phyloP scores from a whole-genome alignment of 495 filamentous ascomycete species.

The Cercophora newfieldiana region DNA sequence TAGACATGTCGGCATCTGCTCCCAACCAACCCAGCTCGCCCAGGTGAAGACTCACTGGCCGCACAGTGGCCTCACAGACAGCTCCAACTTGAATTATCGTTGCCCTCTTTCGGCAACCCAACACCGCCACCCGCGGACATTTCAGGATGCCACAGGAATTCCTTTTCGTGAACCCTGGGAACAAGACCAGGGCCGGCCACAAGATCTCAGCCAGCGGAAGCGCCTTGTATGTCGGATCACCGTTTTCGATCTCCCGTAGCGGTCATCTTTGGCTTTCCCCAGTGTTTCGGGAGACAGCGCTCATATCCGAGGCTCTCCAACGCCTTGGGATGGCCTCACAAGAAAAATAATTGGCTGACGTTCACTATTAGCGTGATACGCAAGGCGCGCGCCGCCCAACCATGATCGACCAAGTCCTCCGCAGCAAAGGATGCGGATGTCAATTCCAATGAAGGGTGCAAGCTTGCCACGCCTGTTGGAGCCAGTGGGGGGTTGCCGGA shows the following conservation, averaged over 20 bases:
- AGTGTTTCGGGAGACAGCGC: too few relatives aligned
- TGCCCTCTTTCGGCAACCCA: conserved; percentile 5
- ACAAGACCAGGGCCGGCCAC: conserved; percentile 17
- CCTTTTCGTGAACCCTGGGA: conserved; percentile 23
- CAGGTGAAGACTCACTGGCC: background rate
- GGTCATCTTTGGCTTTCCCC: too few relatives aligned
- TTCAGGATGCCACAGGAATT: conserved; percentile 18
- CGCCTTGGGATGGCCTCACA: too few relatives aligned
- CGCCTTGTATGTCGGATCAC: too few relatives aligned
- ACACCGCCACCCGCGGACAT: background rate
- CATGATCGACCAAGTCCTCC: conserved; percentile 23
- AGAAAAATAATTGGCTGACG: too few relatives aligned
- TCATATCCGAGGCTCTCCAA: too few relatives aligned
- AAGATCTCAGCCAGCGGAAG: conserved; percentile 22
- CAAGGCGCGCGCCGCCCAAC: conserved; percentile 22
- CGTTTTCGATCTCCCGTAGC: too few relatives aligned
- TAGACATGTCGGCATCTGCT: background rate
- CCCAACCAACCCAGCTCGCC: background rate
- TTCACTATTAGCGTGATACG: too few relatives aligned
- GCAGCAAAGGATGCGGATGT: background rate
- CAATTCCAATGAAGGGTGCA: background rate
- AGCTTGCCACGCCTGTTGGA: background rate
- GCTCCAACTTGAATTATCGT: background rate
- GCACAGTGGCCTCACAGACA: background rate
- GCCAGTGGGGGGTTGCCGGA: background rate